Evolutionary conservation across 352 stramenopile species (phyloP), one percentile per base, ranked within the genome.

Genomic region (Globisporangium irregulare): DNA sequence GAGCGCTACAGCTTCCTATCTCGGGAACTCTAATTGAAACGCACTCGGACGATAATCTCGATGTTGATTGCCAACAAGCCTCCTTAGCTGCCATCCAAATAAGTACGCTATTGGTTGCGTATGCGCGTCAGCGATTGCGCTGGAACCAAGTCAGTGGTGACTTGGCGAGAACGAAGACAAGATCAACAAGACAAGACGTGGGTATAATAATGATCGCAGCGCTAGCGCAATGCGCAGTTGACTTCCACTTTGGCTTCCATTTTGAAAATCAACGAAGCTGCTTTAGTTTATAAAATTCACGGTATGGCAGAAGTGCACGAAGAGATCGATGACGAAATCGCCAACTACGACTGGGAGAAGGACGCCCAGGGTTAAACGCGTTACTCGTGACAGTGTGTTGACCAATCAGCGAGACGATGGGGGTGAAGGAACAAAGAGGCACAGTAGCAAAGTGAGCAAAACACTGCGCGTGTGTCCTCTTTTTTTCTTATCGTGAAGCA

Each of bases 271-370:
- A 43, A 4, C 12, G 10, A 43, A 43, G 12, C 36, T 9, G 1
- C 36, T 14, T 15, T 43, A 10, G 36, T 43, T 43, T 0, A 9
- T 12, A 38, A 38, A 38, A 38, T 38, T 38, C 32, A 38, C 36
- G 18, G n/a, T n/a, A n/a, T n/a, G n/a, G n/a, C 89, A 54, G 86
- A 94, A 66, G 81, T 95, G 46, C 74, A 75, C 66, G 85, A 94
- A 36, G 89, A 95, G 76, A 95, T 95, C 70, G 84, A 95, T 65
- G 83, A 94, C 62, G 89, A 96, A 75, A 96, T 95, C 73, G 84
- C 85, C 73, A 90, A 90, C 73, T 86, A 90, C 73, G 87, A 96
- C 75, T 96, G 87, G 86, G 86, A 93, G 73, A 96, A 96, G 83
- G 88, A 96, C 81, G 85, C 79, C 68, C 82, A 93, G 75, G 78